phyloP scores from a whole-genome alignment of 345 rosid species.

The Ailanthus altissimus region DNA sequence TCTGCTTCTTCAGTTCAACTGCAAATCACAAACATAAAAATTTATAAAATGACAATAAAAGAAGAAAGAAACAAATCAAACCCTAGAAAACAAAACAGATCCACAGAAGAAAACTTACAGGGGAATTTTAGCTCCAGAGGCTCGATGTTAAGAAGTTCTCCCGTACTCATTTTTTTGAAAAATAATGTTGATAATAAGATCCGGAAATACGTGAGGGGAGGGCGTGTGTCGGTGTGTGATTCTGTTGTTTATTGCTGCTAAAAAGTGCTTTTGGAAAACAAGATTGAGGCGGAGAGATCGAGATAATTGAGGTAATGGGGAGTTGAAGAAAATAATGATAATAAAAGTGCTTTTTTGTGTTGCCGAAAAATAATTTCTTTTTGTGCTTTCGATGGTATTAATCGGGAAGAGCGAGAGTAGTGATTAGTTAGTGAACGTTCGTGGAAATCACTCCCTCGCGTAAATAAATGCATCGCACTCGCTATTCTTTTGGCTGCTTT shows the following conservation, averaged over 20 bases:
- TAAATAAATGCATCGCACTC: constrained; percentile 9
- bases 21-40: constrained; percentile 19
- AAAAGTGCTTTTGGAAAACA: neutral
- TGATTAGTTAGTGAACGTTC: constrained; percentile 4
- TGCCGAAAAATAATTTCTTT: neutral
- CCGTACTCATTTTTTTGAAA: constrained; percentile 53
- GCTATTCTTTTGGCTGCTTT: constrained; percentile 2
- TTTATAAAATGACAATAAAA: constrained; percentile 6
- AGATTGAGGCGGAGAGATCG: constrained; percentile 17
- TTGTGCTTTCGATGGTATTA: neutral
- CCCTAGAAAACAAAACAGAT: constrained; percentile 18
- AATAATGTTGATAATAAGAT: neutral
- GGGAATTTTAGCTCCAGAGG: constrained; percentile 80
- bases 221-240: too few species aligned
- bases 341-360: neutral
- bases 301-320: neutral
- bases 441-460: neutral
- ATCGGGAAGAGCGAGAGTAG: neutral
- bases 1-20: constrained; percentile 92
- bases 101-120: constrained; percentile 42
- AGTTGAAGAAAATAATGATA: neutral
- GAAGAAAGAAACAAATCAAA: constrained; percentile 14
- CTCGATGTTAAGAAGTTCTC: constrained; percentile 71
- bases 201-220: constrained; percentile 3
- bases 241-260: neutral